Evolutionary conservation across 441 rosid genomes (phyloP).

Genomic region (Rhodomyrtus psidioides): DNA sequence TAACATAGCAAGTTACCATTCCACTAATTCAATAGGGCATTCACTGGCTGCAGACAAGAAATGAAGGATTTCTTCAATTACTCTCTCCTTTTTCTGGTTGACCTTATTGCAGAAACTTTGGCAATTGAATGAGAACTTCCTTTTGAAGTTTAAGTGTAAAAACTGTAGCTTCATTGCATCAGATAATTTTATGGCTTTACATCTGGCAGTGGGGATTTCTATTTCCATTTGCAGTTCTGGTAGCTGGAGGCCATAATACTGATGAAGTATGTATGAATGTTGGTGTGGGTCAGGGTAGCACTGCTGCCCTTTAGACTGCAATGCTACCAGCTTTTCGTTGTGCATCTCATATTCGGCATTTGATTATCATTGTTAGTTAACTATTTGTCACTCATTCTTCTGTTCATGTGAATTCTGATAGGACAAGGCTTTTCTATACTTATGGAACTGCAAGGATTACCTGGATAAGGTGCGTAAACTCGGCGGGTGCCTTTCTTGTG

Average conservation of each 20-base stretch:
- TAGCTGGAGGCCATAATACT: neutral
- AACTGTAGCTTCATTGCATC: neutral
- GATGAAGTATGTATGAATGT: neutral
- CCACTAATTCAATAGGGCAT: neutral
- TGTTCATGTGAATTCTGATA: neutral
- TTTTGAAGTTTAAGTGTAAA: neutral
- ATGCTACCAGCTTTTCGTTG: neutral
- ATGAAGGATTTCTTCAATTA: neutral
- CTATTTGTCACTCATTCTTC: neutral
- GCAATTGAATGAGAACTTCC: neutral
- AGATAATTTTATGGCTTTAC: neutral
- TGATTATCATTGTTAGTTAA: neutral
- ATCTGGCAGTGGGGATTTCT: neutral
- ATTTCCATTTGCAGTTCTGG: neutral
- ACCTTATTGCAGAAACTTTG: neutral
- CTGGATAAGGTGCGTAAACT: constrained; percentile 18
- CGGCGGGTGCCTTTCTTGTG: neutral
- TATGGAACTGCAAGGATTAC: constrained; percentile 25
- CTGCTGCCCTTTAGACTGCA: neutral
- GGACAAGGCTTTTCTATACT: constrained; percentile 20
- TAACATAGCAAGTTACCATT: neutral
- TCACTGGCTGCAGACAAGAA: neutral
- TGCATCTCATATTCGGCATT: neutral
- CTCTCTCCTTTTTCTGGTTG: neutral
- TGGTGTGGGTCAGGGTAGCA: neutral